Percentiles rank a stretch among this genome's conserved stretches.
Evolutionary conservation across 805 yeast species (phyloP).

Genomic region (Wickerhamomyces silvicola): DNA sequence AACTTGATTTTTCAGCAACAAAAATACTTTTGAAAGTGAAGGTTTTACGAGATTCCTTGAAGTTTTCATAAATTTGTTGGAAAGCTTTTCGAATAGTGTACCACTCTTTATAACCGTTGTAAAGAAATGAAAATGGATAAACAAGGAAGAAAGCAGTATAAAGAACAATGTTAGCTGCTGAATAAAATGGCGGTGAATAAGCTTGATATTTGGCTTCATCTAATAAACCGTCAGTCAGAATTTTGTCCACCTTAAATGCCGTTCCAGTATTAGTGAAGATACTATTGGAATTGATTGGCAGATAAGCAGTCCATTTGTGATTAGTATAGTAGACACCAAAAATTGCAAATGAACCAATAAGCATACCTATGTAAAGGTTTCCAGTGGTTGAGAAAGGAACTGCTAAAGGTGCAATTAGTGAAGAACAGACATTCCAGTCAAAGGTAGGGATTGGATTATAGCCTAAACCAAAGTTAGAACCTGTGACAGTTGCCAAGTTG

Average conservation of each 20-base stretch:
- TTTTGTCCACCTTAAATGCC: constrained; percentile 38
- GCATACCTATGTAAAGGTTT: constrained; percentile 29
- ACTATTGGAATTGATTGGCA: constrained; percentile 41
- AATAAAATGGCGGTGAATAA: constrained; percentile 63
- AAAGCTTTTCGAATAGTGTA: constrained; percentile 29
- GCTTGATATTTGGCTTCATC: constrained; percentile 40
- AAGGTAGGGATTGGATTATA: constrained; percentile 46
- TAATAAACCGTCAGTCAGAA: constrained; percentile 39
- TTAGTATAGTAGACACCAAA: constrained; percentile 35
- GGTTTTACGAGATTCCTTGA: constrained; percentile 23
- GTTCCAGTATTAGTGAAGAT: constrained; percentile 47
- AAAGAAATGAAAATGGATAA: constrained; percentile 47
- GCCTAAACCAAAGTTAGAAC: constrained; percentile 41
- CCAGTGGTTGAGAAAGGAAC: constrained; percentile 36
- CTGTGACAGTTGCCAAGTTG: constrained; percentile 43
- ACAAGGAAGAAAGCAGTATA: constrained; percentile 44
- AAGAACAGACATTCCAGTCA: constrained; percentile 43
- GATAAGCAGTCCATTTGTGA: constrained; percentile 31
- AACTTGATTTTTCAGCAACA: constrained; percentile 12
- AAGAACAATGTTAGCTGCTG: constrained; percentile 53
- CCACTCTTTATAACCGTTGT: constrained; percentile 41
- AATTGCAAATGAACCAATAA: constrained; percentile 27
- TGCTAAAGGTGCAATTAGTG: constrained; percentile 35
- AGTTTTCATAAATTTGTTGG: constrained; percentile 29
- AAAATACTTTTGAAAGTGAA: too few species aligned